phyloP scores from a whole-genome alignment of 78 protist species.

The Monosiga brevicollis region DNA sequence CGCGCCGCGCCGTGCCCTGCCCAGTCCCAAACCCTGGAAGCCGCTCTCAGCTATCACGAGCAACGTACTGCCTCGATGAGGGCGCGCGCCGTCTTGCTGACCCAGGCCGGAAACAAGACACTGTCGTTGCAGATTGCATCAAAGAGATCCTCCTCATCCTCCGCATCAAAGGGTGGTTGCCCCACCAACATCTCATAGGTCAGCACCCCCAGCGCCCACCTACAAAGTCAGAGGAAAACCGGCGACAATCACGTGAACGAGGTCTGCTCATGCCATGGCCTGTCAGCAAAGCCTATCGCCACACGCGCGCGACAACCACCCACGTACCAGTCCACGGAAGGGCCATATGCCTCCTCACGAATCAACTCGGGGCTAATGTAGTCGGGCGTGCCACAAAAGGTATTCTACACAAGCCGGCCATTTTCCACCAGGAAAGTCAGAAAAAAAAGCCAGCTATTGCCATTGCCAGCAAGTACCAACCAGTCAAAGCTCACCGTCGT shows the following conservation, averaged over 20 bases:
- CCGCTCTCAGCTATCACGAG: too few relatives aligned
- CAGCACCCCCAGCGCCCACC: slow-evolving; percentile 84
- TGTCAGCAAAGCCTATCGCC: too few relatives aligned
- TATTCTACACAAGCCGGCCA: too few relatives aligned
- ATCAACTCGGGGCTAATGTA: slow-evolving; percentile 84
- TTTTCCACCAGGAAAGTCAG: too few relatives aligned
- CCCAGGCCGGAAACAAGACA: background rate
- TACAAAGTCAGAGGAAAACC: too few relatives aligned
- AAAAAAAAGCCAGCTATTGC: too few relatives aligned
- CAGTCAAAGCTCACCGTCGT: too few relatives aligned
- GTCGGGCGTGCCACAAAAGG: slow-evolving; percentile 93
- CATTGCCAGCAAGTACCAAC: too few relatives aligned
- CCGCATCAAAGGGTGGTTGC: slow-evolving; percentile 43
- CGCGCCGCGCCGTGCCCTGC: background rate
- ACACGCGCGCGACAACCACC: too few relatives aligned
- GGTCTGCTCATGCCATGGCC: too few relatives aligned
- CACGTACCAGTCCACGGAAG: slow-evolving; percentile 84
- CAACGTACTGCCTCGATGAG: background rate
- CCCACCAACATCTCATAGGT: slow-evolving; percentile 76
- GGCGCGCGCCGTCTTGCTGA: background rate
- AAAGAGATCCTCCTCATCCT: slow-evolving; percentile 43
- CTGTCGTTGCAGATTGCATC: slow-evolving; percentile 20
- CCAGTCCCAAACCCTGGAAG: too few relatives aligned
- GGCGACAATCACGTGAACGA: too few relatives aligned
- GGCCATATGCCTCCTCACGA: slow-evolving; percentile 35